These are phyloP conservation scores for Cryphonectria parasitica DNA, from an alignment of 2,329 filamentous ascomycete species.

Conservation along the genomic window DNA sequence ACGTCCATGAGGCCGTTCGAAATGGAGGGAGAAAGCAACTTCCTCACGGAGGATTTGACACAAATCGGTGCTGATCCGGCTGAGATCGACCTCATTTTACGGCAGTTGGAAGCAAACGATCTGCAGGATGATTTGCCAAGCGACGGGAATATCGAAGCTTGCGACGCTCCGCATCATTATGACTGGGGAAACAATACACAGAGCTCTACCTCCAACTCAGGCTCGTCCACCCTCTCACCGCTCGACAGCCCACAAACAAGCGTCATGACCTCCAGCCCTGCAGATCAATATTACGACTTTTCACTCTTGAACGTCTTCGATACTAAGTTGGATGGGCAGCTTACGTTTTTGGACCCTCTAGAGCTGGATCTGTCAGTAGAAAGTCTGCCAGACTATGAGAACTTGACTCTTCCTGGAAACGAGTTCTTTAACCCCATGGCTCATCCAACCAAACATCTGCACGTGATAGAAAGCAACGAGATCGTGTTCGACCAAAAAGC, in stretches of 20 bases:
- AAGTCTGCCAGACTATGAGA: neutral
- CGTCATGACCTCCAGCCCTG: neutral
- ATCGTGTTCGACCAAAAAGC: neutral
- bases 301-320: too few relatives aligned
- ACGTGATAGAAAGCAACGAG: neutral
- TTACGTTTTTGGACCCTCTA: neutral
- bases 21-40: neutral
- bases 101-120: neutral
- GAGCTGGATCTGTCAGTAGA: neutral
- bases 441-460: neutral
- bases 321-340: neutral
- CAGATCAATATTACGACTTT: neutral
- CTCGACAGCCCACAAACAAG: neutral
- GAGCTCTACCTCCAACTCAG: neutral
- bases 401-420: neutral
- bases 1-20: too few relatives aligned
- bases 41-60: neutral
- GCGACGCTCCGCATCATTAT: neutral
- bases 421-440: neutral
- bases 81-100: constrained; percentile 2
- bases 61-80: neutral
- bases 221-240: neutral
- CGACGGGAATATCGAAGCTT: neutral
- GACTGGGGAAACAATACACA: neutral
- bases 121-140: neutral